Conservation (phyloP, 176 grass and related monocot species). For the Panicum miliaceum region DNA sequence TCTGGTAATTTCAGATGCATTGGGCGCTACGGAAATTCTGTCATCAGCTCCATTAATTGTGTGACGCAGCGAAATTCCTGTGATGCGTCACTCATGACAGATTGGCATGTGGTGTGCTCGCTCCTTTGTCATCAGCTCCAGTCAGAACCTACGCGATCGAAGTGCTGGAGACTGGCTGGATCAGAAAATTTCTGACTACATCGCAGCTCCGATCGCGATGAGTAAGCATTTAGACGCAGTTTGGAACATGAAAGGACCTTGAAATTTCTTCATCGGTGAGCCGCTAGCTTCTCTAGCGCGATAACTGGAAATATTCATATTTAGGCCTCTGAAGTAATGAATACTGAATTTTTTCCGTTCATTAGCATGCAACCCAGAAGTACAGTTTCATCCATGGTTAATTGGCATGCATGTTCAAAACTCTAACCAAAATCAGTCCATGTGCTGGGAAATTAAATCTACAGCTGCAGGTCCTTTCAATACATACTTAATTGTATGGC, state of each 20-base stretch:
- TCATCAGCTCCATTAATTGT: conserved; percentile 9
- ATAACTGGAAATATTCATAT: neutral
- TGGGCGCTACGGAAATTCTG: conserved; percentile 13
- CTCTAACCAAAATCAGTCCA: no score
- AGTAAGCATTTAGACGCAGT: neutral
- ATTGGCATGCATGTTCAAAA: no score
- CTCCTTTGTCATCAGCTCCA: conserved; percentile 22
- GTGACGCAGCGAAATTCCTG: conserved; percentile 26
- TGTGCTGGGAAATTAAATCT: no score
- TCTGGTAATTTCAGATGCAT: conserved; percentile 2
- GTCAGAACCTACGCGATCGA: neutral
- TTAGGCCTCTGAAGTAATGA: neutral
- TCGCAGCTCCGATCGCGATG: no score
- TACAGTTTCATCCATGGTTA: neutral
- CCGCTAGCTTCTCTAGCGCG: neutral
- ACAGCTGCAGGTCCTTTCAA: no score
- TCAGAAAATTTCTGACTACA: neutral
- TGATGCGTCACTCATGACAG: conserved; percentile 13
- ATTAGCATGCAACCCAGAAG: neutral
- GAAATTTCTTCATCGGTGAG: neutral
- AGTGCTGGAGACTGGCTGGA: no score
- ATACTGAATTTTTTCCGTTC: neutral
- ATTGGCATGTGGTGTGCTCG: neutral
- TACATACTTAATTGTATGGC: no score
- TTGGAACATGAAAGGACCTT: neutral